These are phyloP conservation scores for Fusarium albosuccineum DNA, from an alignment of 2,329 filamentous ascomycete genomes.

Conservation along the genomic window DNA sequence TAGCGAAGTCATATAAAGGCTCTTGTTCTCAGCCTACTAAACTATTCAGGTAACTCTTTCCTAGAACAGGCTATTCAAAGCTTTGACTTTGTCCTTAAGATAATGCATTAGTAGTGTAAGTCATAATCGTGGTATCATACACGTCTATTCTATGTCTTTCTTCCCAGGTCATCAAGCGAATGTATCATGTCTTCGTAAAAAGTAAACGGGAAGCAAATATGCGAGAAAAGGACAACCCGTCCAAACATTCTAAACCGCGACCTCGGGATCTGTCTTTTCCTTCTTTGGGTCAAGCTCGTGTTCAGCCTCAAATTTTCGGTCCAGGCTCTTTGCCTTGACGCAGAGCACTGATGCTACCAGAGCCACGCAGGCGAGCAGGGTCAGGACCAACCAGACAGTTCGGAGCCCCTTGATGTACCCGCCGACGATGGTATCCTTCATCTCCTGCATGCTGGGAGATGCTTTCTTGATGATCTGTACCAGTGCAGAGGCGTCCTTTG, in stretches of 20 bases:
- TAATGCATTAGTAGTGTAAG: too few relatives aligned
- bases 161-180: too few relatives aligned
- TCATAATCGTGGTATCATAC: too few relatives aligned
- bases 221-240: background rate
- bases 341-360: constrained; percentile 32
- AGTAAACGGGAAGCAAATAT: too few relatives aligned
- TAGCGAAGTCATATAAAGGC: too few relatives aligned
- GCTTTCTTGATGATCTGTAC: constrained; percentile 62
- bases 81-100: too few relatives aligned
- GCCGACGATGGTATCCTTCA: constrained; percentile 45
- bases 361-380: constrained; percentile 46
- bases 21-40: too few relatives aligned
- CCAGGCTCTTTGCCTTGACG: constrained; percentile 39
- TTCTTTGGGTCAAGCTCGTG: constrained; percentile 28
- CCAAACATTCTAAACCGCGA: constrained; percentile 20
- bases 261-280: constrained; percentile 5
- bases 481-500: constrained; percentile 69
- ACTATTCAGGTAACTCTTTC: too few relatives aligned
- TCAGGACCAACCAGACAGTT: constrained; percentile 51
- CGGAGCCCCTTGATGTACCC: constrained; percentile 52
- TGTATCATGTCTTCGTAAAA: too few relatives aligned
- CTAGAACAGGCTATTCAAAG: too few relatives aligned
- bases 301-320: constrained; percentile 42
- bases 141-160: too few relatives aligned
- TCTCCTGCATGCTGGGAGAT: constrained; percentile 46